Base-by-base conservation (phyloP, 208 protist genomes). In the Leishmania gerbilli region DNA sequence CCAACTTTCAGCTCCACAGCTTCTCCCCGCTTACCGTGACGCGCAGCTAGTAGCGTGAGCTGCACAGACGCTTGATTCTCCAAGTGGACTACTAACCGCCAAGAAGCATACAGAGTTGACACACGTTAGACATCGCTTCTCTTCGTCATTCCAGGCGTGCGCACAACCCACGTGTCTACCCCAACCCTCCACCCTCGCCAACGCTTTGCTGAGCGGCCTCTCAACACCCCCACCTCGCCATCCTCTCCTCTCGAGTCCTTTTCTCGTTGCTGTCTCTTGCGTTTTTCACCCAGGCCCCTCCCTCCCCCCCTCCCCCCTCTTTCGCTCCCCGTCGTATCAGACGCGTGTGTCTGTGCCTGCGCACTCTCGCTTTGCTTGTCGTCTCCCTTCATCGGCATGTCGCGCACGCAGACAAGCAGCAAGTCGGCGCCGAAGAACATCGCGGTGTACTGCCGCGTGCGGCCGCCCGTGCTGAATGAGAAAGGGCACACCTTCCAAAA, bases 351-450 rank as follows among this genome's bases (percentile, higher is more conserved):
- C 31, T 42, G 21, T 13, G 40, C 42, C 40, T 27, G 9, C 9
- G 40, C 19, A 15, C 24, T 49, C 40, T 19, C 67, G 15, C 42
- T 21, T 34, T 11, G 37, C 19, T 49, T 17, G 31, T 15, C 31
- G 27, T 58, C n/a, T 53, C 13, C 34, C 47, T 45, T 51, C 42
- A 71, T 74, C 71, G 77, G 47, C 64, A 95, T 91, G 88, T 87
- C 83, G 15, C 90, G 87, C 77, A 79, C 81, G 19, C 84, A 89
- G 81, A 77, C 74, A 7, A 88, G 76, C 77, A 87, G 83, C 62
- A 93, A 89, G 80, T 85, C 84, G 74, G 92, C 87, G 72, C 95
- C 92, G 55, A 96, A 96, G 84, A 96, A 92, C 80, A 95, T 97
- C 42, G 92, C 90, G 40, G 95, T 97, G 67, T 97, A 90, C 87